These are phyloP conservation scores for Termitomyces sp. DNA, from an alignment of 768 basidiomycete species.

Conservation along the genomic window DNA sequence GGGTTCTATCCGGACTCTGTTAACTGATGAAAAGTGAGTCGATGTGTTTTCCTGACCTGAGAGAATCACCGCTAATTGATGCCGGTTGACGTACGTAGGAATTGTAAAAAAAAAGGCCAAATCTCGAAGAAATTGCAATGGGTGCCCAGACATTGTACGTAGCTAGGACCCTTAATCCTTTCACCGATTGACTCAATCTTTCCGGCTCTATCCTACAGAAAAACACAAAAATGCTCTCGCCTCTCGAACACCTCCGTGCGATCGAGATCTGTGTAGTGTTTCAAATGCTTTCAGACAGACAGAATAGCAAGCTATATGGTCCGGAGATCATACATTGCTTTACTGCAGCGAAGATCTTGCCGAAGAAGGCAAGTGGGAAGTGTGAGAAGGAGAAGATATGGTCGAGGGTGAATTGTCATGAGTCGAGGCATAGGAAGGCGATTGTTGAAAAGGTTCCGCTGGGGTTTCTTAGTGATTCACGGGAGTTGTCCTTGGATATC, in stretches of 20 bases:
- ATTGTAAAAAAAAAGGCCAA: not conserved
- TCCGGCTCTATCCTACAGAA: not conserved
- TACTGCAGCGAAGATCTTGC: not conserved
- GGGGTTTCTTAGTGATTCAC: not conserved
- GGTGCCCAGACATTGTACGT: not conserved
- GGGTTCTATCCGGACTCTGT: constrained; percentile 17
- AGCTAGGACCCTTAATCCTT: not conserved
- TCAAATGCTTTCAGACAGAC: not conserved
- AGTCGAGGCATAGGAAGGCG: not conserved
- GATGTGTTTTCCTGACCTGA: not conserved
- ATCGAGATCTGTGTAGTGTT: not conserved
- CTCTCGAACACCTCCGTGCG: not conserved
- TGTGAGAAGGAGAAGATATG: not conserved
- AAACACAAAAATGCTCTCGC: not conserved
- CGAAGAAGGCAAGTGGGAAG: not conserved
- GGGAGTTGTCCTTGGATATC: not conserved
- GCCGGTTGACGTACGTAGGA: not conserved
- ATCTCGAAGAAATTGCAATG: not conserved
- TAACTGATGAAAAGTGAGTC: constrained; percentile 22
- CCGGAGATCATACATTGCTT: not conserved
- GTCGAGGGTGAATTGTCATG: not conserved
- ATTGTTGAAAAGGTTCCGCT: not conserved
- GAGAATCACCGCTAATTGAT: not conserved
- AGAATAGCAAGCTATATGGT: too few species aligned
- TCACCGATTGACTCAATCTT: too few species aligned